Base-by-base conservation (phyloP, 176 grass and related monocot species). In the Secale cereale region DNA sequence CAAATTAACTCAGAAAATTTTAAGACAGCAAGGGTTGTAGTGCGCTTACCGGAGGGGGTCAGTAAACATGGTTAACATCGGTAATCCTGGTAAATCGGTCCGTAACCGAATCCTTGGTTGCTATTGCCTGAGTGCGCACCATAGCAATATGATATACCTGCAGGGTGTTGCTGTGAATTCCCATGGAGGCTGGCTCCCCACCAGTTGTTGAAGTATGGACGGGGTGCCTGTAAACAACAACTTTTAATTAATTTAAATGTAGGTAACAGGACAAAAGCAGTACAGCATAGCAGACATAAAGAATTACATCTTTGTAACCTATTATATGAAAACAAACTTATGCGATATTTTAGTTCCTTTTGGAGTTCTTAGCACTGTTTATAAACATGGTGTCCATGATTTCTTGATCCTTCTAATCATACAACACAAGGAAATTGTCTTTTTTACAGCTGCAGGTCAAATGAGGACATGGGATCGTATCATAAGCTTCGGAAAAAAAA, bases 131-230 rank as follows among this genome's bases (percentile, higher is more conserved):
- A 67, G 17, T 68, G 31, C 22, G 11, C 3, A 13, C 46, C 65
- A 57, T 70, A 81, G 29, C 4, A 32, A 70, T 37, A 56, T 68
- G 61, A 70, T 13, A 17, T 23, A 12, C 13, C 20, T 12, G 10
- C 29, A 81, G 79, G 80, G 31, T 35, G 7, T 67, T 56, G 65
- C 65, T 70, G 80, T 52, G 29, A 52, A 82, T 70, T 70, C 30
- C 65, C 46, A 39, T 70, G 30, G 80, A 12, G 12, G 23, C n/a
- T 15, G 37, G 69, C 10, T 72, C 22, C 23, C 6, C 5, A 7
- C 37, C 39, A 46, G 13, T 27, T 22, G 60, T 80, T 80, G 39
- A 65, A 46, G 17, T 29, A 80, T 80, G 26, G 37, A 20, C 59
- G 65, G 14, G 65, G 28, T 37, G 62, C 64, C 79, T 81, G 41